Percentiles rank a stretch among this genome's conserved stretches.
Conservation (phyloP, 78 protist species). For the Guillardia theta region DNA sequence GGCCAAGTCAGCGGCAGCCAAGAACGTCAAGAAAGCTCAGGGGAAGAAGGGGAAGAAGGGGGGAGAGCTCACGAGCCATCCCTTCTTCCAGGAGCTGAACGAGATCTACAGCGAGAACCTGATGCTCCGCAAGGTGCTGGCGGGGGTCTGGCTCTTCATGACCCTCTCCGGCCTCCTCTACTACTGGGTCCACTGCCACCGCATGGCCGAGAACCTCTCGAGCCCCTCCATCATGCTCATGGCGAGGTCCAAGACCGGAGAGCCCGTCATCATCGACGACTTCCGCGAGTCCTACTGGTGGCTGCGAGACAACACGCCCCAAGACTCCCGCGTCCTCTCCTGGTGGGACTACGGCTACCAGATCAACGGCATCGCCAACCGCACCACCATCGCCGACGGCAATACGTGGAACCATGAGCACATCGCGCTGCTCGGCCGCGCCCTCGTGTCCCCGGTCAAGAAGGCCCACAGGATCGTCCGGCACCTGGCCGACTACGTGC, state of each 20-base stretch:
- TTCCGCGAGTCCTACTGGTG: constrained; percentile 58
- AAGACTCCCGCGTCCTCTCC: constrained; percentile 55
- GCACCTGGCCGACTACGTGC: constrained; percentile 54
- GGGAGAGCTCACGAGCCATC: neutral
- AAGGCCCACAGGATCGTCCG: constrained; percentile 28
- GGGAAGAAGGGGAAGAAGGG: neutral
- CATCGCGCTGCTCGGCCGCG: constrained; percentile 41
- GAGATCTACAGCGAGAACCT: neutral
- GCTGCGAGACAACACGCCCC: constrained; percentile 59
- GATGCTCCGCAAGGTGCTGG: neutral
- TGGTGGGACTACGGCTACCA: constrained; percentile 74
- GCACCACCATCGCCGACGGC: constrained; percentile 46
- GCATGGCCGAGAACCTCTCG: constrained; percentile 14
- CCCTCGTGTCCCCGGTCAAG: neutral
- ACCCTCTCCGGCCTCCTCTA: neutral
- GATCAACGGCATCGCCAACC: constrained; percentile 22
- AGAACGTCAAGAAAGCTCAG: neutral
- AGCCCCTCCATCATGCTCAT: neutral
- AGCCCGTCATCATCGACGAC: constrained; percentile 5
- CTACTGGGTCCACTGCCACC: neutral
- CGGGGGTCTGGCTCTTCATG: neutral
- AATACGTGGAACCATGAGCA: constrained; percentile 59
- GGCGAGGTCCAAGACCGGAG: neutral
- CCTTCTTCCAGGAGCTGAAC: neutral
- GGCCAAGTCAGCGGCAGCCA: neutral